Evolutionary conservation across 2,329 filamentous ascomycete species (phyloP), one percentile per base, ranked within the genome.

Genomic region (Huntiella savannae): DNA sequence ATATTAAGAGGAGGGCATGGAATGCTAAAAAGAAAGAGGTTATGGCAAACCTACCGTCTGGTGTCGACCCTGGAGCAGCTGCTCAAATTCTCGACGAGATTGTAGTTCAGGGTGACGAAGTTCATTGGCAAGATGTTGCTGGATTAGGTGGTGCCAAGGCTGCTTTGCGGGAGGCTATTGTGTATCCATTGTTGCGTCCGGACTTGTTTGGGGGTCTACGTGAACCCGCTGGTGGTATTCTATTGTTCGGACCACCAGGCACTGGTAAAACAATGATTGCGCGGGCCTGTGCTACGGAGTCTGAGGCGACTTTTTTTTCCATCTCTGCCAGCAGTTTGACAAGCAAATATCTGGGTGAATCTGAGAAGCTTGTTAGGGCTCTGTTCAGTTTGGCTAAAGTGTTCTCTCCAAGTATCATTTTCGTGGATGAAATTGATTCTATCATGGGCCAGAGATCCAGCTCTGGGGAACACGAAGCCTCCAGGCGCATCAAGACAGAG

Each of bases 181-280:
- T 98, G 2, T 98, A 98, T 56, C 91, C 91, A 0, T 96, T 98
- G 58, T 66, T 98, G 8, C 80, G 91, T 1, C 91, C 91, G 1
- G 91, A 98, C 61, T 65, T 98, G 2, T 98, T 98, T 63, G 91
- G 88, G 73, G 91, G 91, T 0, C 69, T 98, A 8, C 80, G 91
- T 35, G 91, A 98, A 58, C 91, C 91, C 15, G 88, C 91, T 11
- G 71, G 86, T 49, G 91, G 91, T 4, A 96, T 98, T 84, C 69
- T 98, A 1, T 69, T 98, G 1, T 98, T 98, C 57, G 91, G 91
- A 0, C 91, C 91, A 1, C 91, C 91, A 0, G 91, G 91, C n/a
- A 98, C 91, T 0, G 91, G 91, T 45, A 98, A 98, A 62, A 98
- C 91, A 0, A 98, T 98, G 91, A 68, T 98, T 34, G 91, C 91